Percentiles rank a stretch among this genome's conserved stretches.
Conservation (phyloP, 2,329 filamentous ascomycete species). For the Penicillium sp. region DNA sequence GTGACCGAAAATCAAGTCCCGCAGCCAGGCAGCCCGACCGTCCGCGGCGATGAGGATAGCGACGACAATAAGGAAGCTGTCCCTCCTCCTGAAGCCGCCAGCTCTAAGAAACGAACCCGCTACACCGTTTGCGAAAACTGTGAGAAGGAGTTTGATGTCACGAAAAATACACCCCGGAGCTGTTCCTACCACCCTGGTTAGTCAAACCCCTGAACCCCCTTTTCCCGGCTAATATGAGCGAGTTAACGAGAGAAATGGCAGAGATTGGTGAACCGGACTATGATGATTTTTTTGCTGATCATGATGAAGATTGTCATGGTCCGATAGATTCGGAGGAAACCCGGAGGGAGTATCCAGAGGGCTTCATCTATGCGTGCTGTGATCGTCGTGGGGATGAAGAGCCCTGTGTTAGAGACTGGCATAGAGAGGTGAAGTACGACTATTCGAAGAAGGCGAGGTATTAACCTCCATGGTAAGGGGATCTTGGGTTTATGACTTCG, state of each 20-base stretch:
- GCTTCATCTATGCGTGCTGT: conserved; percentile 9
- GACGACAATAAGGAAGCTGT: not conserved
- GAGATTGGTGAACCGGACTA: not conserved
- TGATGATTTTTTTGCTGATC: conserved; percentile 7
- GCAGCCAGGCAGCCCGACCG: not conserved
- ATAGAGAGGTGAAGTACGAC: not conserved
- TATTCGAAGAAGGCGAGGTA: not conserved
- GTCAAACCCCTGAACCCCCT: not conserved
- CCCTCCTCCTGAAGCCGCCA: not conserved
- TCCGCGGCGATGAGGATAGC: not conserved
- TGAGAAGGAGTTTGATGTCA: conserved; percentile 21
- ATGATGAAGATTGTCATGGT: conserved; percentile 11
- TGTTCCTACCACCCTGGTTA: conserved; percentile 22
- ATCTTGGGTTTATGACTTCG: not conserved
- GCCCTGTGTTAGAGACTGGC: conserved; percentile 1
- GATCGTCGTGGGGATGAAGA: conserved; percentile 1
- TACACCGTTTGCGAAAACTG: conserved; percentile 20
- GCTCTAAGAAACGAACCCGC: not conserved
- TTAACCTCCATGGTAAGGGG: not conserved
- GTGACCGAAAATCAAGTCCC: not conserved
- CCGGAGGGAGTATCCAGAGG: not conserved
- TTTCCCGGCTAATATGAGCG: not conserved
- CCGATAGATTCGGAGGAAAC: conserved; percentile 3
- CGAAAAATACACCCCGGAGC: conserved; percentile 11
- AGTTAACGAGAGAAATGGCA: not conserved